Percentiles rank a stretch among this genome's conserved stretches.
phyloP scores from a whole-genome alignment of 2,329 filamentous ascomycete species.

The Sporothrix protearum region DNA sequence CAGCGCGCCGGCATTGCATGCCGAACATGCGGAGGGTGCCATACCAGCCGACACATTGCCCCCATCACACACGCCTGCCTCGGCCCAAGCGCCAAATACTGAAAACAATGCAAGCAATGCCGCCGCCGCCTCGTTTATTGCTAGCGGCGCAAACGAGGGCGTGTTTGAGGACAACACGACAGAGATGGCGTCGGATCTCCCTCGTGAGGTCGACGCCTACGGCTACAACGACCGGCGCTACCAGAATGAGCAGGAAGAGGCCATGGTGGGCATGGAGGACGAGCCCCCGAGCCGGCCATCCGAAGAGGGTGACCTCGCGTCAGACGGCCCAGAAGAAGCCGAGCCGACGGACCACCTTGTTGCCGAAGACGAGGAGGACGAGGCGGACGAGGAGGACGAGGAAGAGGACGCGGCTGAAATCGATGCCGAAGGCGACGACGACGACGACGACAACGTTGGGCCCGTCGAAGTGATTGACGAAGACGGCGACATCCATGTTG shows the following conservation, averaged over 20 bases:
- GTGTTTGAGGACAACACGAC: constrained; percentile 20
- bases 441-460: constrained; percentile 16
- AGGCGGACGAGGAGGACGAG: constrained; percentile 27
- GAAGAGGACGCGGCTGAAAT: constrained; percentile 28
- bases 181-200: constrained; percentile 19
- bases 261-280: constrained; percentile 30
- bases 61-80: not conserved
- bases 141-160: constrained; percentile 7
- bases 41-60: not conserved
- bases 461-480: constrained; percentile 28
- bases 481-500: constrained; percentile 30
- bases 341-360: constrained; percentile 31
- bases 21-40: constrained; percentile 3
- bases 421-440: constrained; percentile 30
- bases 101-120: not conserved
- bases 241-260: constrained; percentile 34
- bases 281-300: constrained; percentile 19
- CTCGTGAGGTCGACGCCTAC: constrained; percentile 30
- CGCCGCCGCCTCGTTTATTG: not conserved
- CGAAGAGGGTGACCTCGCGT: constrained; percentile 30
- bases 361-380: constrained; percentile 28
- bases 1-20: constrained; percentile 4
- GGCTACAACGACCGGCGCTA: constrained; percentile 30
- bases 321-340: constrained; percentile 36
- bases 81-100: not conserved